Percentiles rank a stretch among this genome's conserved stretches.
These are phyloP conservation scores for Leucaena leucocephala DNA, from an alignment of 306 rosid genomes.

Conservation along the genomic window DNA sequence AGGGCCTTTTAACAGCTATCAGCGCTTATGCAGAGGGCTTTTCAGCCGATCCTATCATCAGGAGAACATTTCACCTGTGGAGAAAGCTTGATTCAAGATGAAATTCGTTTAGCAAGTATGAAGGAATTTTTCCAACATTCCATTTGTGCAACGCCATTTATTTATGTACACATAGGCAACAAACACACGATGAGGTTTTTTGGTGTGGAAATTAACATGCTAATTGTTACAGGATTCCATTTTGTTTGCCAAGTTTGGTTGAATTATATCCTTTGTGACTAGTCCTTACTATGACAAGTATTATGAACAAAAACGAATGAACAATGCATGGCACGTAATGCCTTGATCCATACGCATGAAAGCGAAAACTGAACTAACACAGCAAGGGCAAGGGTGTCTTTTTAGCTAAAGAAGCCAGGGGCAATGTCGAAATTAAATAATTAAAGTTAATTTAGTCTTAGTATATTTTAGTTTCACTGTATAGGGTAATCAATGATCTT, in stretches of 20 bases:
- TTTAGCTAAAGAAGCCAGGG: too few species aligned
- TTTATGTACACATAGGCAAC: constrained; percentile 32
- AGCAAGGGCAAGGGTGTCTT: too few species aligned
- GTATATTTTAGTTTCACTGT: too few species aligned
- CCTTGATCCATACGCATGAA: too few species aligned
- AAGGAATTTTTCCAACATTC: constrained; percentile 25
- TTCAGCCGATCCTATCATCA: constrained; percentile 78
- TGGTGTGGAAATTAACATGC: constrained; percentile 22
- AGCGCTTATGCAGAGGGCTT: constrained; percentile 93
- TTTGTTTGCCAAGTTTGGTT: background rate
- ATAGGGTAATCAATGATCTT: too few species aligned
- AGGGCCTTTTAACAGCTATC: constrained; percentile 68
- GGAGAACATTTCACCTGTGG: constrained; percentile 62
- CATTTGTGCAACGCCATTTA: constrained; percentile 16
- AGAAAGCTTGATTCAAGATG: constrained; percentile 46
- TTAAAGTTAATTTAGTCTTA: too few species aligned
- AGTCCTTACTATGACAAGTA: constrained; percentile 2
- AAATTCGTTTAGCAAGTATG: constrained; percentile 10
- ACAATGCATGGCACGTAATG: too few species aligned
- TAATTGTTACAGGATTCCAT: constrained; percentile 8
- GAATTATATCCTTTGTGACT: background rate
- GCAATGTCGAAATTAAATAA: too few species aligned
- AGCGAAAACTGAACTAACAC: too few species aligned
- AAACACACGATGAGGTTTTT: constrained; percentile 4
- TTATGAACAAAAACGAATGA: background rate